Evolutionary conservation across 73 alveolate genomes (phyloP), one percentile per base, ranked within the genome.

Genomic region (Symbiodinium pilosum): DNA sequence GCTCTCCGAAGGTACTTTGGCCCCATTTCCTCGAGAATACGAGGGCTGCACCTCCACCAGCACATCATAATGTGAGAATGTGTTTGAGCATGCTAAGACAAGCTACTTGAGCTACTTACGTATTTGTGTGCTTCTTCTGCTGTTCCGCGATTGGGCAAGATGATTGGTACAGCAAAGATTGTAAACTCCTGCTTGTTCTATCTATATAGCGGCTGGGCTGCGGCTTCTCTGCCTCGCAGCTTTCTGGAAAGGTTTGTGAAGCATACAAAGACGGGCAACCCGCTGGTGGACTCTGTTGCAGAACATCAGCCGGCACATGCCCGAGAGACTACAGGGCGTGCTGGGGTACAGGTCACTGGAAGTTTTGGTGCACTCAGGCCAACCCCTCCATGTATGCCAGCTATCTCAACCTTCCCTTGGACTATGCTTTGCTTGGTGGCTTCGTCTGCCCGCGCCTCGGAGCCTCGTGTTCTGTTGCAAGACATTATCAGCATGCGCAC

Each of bases 241-340:
- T 47, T 47, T 14, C 14, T 47, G 59, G 21, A 47, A 7, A 91
- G 91, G 98, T 93, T 93, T 41, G 98, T 93, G 93, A 93, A 93
- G 98, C 98, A 93, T 64, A 93, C 98, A 44, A 93, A 93, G 84
- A 93, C 98, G 12, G 98, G 98, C 44, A 93, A 93, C 44, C 98
- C 98, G 6, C 40, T 93, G 18, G 98, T 93, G 38, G 98, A 93
- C 84, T 93, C 98, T 36, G 98, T 93, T 34, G 98, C 98, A 14
- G 98, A 93, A 73, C 98, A 93, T 38, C 98, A 93, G 98, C 98
- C 98, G 36, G 98, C 56, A 4, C 64, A 6, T 41, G 43, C n/a
- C 94, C 77, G 81, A 64, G 73, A 16, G 73, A 26, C 73, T 14
- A 47, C 59, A 47, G 59, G 21, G 59, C 14, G 59, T 47, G 6